phyloP scores from a whole-genome alignment of 2,329 filamentous ascomycete species.

The Plenodomus biglobosus region DNA sequence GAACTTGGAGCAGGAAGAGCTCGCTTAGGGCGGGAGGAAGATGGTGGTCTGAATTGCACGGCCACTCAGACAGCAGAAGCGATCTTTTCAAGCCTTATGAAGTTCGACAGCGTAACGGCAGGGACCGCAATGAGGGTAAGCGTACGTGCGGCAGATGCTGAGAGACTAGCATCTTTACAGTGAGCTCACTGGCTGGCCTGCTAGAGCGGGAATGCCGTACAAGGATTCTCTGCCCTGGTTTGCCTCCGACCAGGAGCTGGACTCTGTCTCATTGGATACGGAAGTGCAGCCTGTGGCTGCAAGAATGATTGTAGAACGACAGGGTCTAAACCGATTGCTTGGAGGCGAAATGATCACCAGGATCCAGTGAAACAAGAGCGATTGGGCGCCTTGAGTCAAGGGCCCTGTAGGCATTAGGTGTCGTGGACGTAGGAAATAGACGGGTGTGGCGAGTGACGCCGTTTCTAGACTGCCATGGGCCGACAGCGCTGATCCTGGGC shows the following conservation, averaged over 20 bases:
- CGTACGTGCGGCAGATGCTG: constrained; percentile 27
- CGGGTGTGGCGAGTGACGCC: constrained; percentile 41
- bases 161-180: constrained; percentile 22
- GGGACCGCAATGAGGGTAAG: constrained; percentile 27
- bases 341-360: constrained; percentile 43
- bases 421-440: constrained; percentile 26
- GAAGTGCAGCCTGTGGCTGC: constrained; percentile 28
- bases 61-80: constrained; percentile 39
- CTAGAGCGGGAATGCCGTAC: constrained; percentile 36
- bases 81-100: constrained; percentile 35
- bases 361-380: constrained; percentile 10
- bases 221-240: constrained; percentile 39
- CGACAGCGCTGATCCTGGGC: constrained; percentile 35
- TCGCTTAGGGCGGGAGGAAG: constrained; percentile 45
- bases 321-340: constrained; percentile 34
- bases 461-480: constrained; percentile 42
- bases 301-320: constrained; percentile 34
- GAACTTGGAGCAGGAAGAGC: constrained; percentile 32
- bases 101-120: constrained; percentile 36
- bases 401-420: constrained; percentile 20
- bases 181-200: constrained; percentile 26
- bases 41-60: constrained; percentile 39
- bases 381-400: constrained; percentile 21
- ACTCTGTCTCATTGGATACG: constrained; percentile 32
- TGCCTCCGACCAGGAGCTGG: constrained; percentile 28